Percentiles rank a stretch among this genome's conserved stretches.
Evolutionary conservation across 2,329 filamentous ascomycete genomes (phyloP).

Genomic region (Talaromyces sp.): DNA sequence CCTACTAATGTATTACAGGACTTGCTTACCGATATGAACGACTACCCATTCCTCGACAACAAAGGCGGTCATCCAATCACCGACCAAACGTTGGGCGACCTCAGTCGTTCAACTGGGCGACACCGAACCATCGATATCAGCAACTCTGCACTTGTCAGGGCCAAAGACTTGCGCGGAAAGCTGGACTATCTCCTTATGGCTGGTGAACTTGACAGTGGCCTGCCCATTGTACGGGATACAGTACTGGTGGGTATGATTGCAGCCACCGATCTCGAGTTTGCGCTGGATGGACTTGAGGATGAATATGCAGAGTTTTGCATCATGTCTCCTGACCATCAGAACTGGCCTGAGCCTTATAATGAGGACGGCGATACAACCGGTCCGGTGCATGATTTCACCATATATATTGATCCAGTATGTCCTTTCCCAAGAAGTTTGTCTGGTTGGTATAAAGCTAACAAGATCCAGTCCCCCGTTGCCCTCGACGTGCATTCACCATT

Average conservation of each 20-base stretch:
- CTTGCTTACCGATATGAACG: constrained; percentile 92
- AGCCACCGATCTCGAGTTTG: constrained; percentile 89
- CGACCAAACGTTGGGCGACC: constrained; percentile 82
- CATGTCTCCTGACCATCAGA: constrained; percentile 63
- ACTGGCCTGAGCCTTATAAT: background rate
- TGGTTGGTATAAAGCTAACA: constrained; percentile 22
- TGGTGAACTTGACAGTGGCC: constrained; percentile 86
- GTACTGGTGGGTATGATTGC: constrained; percentile 88
- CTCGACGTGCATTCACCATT: constrained; percentile 87
- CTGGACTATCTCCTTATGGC: constrained; percentile 77
- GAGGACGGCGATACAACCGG: constrained; percentile 50
- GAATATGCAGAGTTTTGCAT: constrained; percentile 71
- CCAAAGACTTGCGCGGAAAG: constrained; percentile 72
- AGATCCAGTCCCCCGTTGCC: constrained; percentile 69
- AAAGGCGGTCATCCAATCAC: constrained; percentile 83
- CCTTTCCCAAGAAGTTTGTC: background rate
- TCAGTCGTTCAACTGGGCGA: constrained; percentile 71
- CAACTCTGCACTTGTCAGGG: constrained; percentile 74
- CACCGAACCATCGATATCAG: constrained; percentile 88
- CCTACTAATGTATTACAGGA: constrained; percentile 57
- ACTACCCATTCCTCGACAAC: constrained; percentile 95
- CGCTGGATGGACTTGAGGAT: constrained; percentile 77
- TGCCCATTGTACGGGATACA: constrained; percentile 78
- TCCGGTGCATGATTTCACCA: constrained; percentile 81
- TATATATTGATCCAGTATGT: constrained; percentile 80